Evolutionary conservation across 768 basidiomycete genomes (phyloP).

Genomic region (Paxillus rubicundulus): DNA sequence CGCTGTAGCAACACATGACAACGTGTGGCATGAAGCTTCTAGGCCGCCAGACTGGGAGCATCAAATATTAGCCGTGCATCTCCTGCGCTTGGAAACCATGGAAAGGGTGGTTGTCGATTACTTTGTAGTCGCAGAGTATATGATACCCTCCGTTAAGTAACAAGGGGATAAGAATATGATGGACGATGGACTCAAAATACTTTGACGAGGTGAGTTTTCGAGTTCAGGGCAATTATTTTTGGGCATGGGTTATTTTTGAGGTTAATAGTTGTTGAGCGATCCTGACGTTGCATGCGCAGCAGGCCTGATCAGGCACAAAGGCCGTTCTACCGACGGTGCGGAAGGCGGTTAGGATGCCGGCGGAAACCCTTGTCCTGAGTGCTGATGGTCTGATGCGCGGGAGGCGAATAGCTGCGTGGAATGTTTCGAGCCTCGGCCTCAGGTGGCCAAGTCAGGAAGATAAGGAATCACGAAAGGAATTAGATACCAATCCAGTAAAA

Average conservation of each 20-base stretch:
- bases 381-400: neutral
- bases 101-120: neutral
- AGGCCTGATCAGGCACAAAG: slow-evolving; percentile 28
- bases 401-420: neutral
- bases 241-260: slow-evolving; percentile 27
- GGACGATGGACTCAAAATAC: slow-evolving; percentile 19
- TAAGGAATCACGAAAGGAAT: neutral
- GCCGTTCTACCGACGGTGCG: slow-evolving; percentile 4
- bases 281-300: slow-evolving; percentile 25
- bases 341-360: slow-evolving; percentile 11
- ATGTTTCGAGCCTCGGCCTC: too few relatives aligned
- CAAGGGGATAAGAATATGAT: slow-evolving; percentile 22
- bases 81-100: neutral
- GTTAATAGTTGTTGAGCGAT: slow-evolving; percentile 14
- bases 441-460: neutral
- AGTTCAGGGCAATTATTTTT: slow-evolving; percentile 32
- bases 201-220: slow-evolving; percentile 2
- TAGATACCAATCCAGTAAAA: neutral
- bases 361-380: slow-evolving; percentile 9
- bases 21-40: slow-evolving; percentile 14
- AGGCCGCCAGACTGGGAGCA: slow-evolving; percentile 6
- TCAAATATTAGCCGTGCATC: neutral
- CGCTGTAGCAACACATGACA: slow-evolving; percentile 12
- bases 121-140: neutral
- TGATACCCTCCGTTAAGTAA: neutral